A percentile compares a stretch with the other conserved stretches of the same genome.
Evolutionary conservation across 352 stramenopile species (phyloP).

Genomic region (Pelagophyceae sp.): DNA sequence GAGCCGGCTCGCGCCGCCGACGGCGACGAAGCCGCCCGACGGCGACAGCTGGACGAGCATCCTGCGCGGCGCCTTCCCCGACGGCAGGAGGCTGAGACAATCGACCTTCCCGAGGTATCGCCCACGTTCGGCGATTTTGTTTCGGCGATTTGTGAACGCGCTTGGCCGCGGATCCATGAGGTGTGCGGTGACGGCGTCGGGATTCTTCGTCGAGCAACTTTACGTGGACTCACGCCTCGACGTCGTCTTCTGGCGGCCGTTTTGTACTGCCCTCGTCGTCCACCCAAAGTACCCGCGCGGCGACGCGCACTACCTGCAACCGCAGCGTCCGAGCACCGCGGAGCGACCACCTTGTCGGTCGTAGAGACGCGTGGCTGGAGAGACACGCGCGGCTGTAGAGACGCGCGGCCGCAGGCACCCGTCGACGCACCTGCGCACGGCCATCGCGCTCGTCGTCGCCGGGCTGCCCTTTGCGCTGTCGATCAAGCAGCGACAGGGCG

Average conservation of each 20-base stretch:
- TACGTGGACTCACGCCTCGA: too few relatives aligned
- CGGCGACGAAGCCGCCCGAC: neutral
- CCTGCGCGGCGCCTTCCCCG: too few relatives aligned
- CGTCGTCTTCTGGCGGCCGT: neutral
- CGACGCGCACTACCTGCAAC: neutral
- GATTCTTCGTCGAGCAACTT: too few relatives aligned
- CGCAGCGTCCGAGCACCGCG: too few relatives aligned
- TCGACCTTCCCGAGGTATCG: too few relatives aligned
- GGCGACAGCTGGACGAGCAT: neutral
- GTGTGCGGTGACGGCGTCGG: too few relatives aligned
- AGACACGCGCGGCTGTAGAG: neutral
- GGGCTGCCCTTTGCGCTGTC: neutral
- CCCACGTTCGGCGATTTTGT: too few relatives aligned
- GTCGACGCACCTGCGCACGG: neutral
- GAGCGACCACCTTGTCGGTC: neutral
- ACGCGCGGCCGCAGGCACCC: neutral
- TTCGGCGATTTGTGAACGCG: too few relatives aligned
- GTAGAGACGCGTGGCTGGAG: too few relatives aligned
- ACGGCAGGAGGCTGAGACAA: too few relatives aligned
- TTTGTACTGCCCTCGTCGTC: neutral
- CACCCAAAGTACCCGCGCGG: slow-evolving; percentile 5
- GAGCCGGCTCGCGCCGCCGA: neutral
- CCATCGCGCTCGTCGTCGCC: neutral
- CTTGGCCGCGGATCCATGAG: too few relatives aligned
- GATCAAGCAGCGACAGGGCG: neutral